These are phyloP conservation scores for Fonsecaea multimorphosa DNA, from an alignment of 2,329 filamentous ascomycete species.

Conservation along the genomic window DNA sequence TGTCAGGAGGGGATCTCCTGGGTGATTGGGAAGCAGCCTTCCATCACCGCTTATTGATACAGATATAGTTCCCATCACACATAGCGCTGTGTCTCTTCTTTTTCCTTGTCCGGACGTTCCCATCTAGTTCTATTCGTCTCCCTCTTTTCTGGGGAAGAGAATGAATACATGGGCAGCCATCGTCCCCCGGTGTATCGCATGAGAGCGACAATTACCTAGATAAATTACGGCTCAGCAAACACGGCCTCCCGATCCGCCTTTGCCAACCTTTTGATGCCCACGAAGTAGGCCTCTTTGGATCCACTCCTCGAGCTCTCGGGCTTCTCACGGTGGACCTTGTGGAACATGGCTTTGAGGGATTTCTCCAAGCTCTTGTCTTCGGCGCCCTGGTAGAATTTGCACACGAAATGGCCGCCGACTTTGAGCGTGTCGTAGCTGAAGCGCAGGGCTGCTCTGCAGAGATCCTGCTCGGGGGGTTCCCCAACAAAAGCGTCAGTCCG, in stretches of 20 bases:
- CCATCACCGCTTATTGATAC: constrained; percentile 7
- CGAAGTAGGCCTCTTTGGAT: constrained; percentile 85
- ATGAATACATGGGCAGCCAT: not conserved
- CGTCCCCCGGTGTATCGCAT: not conserved
- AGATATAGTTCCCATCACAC: not conserved
- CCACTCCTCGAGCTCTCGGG: constrained; percentile 86
- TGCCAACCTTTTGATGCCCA: constrained; percentile 73
- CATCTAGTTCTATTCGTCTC: not conserved
- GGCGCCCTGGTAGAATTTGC: constrained; percentile 93
- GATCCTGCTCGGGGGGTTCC: constrained; percentile 66
- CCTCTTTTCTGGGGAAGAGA: not conserved
- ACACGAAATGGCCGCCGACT: constrained; percentile 86
- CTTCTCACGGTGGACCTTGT: constrained; percentile 83
- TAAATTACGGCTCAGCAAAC: constrained; percentile 41
- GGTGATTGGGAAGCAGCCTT: not conserved
- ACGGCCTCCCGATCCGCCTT: constrained; percentile 55
- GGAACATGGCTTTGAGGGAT: constrained; percentile 76
- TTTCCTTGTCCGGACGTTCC: too few species aligned
- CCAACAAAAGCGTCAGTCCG: constrained; percentile 11
- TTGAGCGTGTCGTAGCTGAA: constrained; percentile 87
- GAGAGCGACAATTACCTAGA: not conserved
- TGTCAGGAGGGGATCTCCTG: not conserved
- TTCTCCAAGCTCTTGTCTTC: constrained; percentile 83
- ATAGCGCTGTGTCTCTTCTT: not conserved
- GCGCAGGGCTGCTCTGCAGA: constrained; percentile 81